Conservation (phyloP, 768 basidiomycete species). For the Hemileccinum impolitum region DNA sequence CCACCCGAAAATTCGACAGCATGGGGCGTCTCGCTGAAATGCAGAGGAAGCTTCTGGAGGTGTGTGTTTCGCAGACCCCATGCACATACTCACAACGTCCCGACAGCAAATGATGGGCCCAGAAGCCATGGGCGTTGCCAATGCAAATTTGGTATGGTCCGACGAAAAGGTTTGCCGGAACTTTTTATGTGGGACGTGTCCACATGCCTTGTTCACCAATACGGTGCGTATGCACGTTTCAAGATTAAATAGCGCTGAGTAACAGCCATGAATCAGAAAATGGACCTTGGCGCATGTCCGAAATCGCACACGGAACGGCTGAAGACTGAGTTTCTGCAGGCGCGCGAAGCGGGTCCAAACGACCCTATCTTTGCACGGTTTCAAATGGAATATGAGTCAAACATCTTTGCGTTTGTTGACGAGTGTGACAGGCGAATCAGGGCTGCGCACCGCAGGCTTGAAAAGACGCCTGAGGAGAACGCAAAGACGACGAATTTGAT, state of each 20-base stretch:
- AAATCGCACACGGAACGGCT: conserved; percentile 94
- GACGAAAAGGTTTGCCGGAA: conserved; percentile 99
- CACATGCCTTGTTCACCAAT: conserved; percentile 95
- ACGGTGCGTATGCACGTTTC: conserved; percentile 59
- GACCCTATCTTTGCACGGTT: conserved; percentile 84
- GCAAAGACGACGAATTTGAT: conserved; percentile 98
- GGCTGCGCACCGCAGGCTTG: conserved; percentile 88
- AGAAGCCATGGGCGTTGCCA: conserved; percentile 96
- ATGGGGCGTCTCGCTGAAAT: conserved; percentile 97
- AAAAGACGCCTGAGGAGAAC: conserved; percentile 99
- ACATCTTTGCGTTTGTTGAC: conserved; percentile 94
- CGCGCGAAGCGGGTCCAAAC: conserved; percentile 68
- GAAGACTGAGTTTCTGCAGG: conserved; percentile 84
- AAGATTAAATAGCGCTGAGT: not conserved
- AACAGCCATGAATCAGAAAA: conserved; percentile 58
- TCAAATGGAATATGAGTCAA: conserved; percentile 94
- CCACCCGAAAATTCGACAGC: conserved; percentile 18
- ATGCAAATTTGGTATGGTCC: conserved; percentile 88
- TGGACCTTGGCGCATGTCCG: conserved; percentile 97
- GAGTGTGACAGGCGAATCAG: conserved; percentile 97
- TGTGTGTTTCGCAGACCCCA: conserved; percentile 36
- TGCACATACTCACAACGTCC: conserved; percentile 1
- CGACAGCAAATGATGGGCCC: conserved; percentile 99
- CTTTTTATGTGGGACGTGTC: conserved; percentile 98
- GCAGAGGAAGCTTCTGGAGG: conserved; percentile 89